A percentile compares a stretch with the other conserved stretches of the same genome.
phyloP scores from a whole-genome alignment of 768 basidiomycete species.

The Boletus speciosus region DNA sequence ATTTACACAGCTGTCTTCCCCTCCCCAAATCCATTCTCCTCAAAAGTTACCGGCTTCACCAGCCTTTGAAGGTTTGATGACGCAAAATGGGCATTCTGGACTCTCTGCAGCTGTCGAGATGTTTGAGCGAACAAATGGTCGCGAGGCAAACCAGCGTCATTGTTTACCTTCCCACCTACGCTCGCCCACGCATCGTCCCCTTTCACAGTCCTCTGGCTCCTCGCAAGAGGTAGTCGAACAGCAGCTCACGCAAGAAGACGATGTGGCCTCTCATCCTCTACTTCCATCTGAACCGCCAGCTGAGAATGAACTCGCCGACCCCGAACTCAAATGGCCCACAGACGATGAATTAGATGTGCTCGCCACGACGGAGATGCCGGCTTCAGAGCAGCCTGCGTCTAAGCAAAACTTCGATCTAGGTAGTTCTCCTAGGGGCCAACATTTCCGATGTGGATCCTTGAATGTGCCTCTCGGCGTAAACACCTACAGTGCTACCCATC shows the following conservation, averaged over 20 bases:
- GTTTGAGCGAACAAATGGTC: constrained; percentile 16
- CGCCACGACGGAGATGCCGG: background rate
- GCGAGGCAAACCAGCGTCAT: background rate
- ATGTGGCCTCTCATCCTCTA: constrained; percentile 9
- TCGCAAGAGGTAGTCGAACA: constrained; percentile 45
- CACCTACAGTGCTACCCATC: background rate
- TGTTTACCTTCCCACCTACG: background rate
- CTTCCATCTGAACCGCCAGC: background rate
- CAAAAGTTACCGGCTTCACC: constrained; percentile 19
- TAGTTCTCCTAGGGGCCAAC: constrained; percentile 11
- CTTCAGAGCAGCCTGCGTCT: background rate
- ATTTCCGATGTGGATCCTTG: constrained; percentile 22
- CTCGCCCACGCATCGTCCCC: constrained; percentile 6
- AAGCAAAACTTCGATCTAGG: background rate
- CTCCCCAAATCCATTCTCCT: constrained; percentile 11
- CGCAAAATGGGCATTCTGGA: constrained; percentile 2
- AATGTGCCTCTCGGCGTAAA: constrained; percentile 10
- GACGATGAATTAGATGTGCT: constrained; percentile 18
- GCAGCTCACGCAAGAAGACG: constrained; percentile 45
- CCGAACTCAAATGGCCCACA: constrained; percentile 28
- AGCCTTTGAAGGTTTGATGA: constrained; percentile 14
- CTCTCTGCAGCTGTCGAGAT: constrained; percentile 17
- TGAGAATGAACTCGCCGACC: constrained; percentile 9
- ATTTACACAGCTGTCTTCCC: constrained; percentile 24
- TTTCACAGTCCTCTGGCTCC: constrained; percentile 30